Percentiles rank a stretch among this genome's conserved stretches.
phyloP scores from a whole-genome alignment of 306 rosid species.

The Vigna hirtella region DNA sequence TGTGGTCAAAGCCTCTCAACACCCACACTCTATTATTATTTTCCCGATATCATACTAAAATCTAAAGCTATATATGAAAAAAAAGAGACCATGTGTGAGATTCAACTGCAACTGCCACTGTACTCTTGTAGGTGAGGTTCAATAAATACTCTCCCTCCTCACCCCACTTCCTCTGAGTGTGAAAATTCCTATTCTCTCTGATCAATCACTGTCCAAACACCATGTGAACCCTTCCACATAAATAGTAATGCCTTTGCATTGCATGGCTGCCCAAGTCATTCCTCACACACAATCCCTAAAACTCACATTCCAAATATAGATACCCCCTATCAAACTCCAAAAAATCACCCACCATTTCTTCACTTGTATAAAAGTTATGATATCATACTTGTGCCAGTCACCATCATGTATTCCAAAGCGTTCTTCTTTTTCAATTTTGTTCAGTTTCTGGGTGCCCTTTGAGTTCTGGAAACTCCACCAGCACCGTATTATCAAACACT shows the following conservation, averaged over 20 bases:
- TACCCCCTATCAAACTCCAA: constrained; percentile 25
- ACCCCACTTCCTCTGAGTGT: constrained; percentile 29
- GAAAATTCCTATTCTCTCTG: constrained; percentile 42
- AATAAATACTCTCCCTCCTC: constrained; percentile 56
- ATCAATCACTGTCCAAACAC: constrained; percentile 51
- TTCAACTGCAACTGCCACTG: constrained; percentile 44
- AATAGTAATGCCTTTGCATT: constrained; percentile 57
- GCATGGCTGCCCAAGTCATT: constrained; percentile 54
- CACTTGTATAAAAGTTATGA: constrained; percentile 25
- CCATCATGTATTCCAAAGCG: neutral
- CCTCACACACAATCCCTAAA: constrained; percentile 45
- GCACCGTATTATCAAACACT: neutral
- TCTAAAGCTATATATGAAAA: constrained; percentile 44
- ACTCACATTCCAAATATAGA: constrained; percentile 49
- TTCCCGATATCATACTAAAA: constrained; percentile 53
- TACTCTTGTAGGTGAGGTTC: constrained; percentile 51
- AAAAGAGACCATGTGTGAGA: constrained; percentile 57
- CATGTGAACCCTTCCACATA: constrained; percentile 58
- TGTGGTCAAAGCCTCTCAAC: constrained; percentile 49
- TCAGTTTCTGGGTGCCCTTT: neutral
- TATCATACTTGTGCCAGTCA: neutral
- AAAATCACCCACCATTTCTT: constrained; percentile 45
- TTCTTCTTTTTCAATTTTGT: neutral
- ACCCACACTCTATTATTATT: constrained; percentile 54
- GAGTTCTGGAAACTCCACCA: neutral